These are phyloP conservation scores for Prunus davidiana DNA, from an alignment of 306 rosid genomes.

Conservation along the genomic window DNA sequence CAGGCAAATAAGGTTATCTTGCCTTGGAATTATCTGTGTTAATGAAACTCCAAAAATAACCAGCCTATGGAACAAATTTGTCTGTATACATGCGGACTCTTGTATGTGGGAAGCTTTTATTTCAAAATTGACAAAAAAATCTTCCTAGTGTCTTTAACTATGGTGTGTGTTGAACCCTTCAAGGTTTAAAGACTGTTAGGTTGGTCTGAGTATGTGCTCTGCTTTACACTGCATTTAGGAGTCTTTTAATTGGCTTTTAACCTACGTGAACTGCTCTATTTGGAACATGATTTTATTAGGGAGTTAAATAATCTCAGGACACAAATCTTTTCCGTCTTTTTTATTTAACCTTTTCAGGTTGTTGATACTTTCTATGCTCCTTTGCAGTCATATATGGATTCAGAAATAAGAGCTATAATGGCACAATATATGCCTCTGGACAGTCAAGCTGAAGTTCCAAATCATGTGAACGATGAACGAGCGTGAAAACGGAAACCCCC, in stretches of 20 bases:
- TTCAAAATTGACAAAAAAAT: not conserved
- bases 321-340: not conserved
- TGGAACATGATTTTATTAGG: not conserved
- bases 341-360: not conserved
- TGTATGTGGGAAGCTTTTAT: not conserved
- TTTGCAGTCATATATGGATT: constrained; percentile 96
- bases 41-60: not conserved
- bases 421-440: constrained; percentile 99
- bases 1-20: not conserved
- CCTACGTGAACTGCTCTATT: not conserved
- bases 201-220: not conserved
- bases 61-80: not conserved
- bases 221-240: not conserved
- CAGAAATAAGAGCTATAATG: constrained; percentile 98
- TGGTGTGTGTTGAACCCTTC: not conserved
- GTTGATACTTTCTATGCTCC: constrained; percentile 20
- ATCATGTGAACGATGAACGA: constrained; percentile 57
- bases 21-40: not conserved
- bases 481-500: constrained; percentile 36
- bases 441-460: constrained; percentile 82
- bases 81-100: not conserved
- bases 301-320: not conserved
- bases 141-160: not conserved
- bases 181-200: not conserved
- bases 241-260: not conserved